Conservation (phyloP, 1,284 basidiomycete genomes). For the Fomitopsis pinicola region DNA sequence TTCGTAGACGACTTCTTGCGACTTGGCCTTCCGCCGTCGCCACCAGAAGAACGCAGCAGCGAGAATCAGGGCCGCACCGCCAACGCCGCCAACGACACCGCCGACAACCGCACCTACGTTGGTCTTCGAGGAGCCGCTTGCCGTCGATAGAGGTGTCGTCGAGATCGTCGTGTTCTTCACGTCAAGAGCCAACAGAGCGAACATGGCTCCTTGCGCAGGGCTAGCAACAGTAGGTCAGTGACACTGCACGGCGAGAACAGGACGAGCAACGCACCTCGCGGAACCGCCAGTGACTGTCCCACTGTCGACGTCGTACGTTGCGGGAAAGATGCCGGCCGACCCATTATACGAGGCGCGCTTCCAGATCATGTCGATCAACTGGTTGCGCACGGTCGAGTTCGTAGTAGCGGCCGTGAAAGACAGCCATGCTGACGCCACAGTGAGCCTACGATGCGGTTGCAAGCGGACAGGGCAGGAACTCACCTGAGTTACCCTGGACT, state of each 20-base stretch:
- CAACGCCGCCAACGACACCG: slow-evolving; percentile 15
- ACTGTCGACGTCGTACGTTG: slow-evolving; percentile 13
- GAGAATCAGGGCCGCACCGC: slow-evolving; percentile 4
- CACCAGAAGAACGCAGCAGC: slow-evolving; percentile 6
- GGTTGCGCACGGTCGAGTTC: slow-evolving; percentile 15
- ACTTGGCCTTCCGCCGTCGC: slow-evolving; percentile 3
- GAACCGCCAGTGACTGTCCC: slow-evolving; percentile 7
- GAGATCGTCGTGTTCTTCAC: slow-evolving; percentile 14
- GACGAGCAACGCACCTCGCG: slow-evolving; percentile 12
- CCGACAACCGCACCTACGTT: slow-evolving; percentile 14
- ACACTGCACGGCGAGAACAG: background rate
- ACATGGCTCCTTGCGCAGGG: slow-evolving; percentile 18
- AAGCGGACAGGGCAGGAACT: background rate
- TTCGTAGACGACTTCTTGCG: background rate
- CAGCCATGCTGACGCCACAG: slow-evolving; percentile 17
- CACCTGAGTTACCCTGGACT: background rate
- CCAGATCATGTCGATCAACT: slow-evolving; percentile 19
- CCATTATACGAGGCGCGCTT: slow-evolving; percentile 16
- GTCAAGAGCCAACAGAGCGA: slow-evolving; percentile 19
- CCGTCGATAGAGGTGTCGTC: background rate
- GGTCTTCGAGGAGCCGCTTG: background rate
- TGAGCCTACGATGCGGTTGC: background rate
- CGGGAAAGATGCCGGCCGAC: slow-evolving; percentile 16
- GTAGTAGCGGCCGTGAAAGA: slow-evolving; percentile 21
- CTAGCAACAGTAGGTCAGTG: slow-evolving; percentile 3